phyloP scores from a whole-genome alignment of 2,329 filamentous ascomycete species.

The Elsinoe necatrix region DNA sequence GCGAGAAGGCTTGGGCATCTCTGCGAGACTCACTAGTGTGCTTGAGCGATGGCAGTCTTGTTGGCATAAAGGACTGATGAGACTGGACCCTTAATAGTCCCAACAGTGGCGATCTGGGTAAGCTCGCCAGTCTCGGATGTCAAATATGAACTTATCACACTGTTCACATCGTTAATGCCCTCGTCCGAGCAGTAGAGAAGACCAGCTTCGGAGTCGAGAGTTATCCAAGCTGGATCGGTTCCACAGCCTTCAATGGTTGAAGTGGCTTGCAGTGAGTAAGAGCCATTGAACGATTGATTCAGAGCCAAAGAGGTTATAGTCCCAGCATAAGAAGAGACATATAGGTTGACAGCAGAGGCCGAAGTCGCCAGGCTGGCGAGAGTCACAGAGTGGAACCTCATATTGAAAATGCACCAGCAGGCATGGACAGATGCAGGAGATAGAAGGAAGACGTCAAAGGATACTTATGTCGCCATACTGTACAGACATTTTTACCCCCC shows the following conservation, averaged over 20 bases:
- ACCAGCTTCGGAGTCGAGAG: conserved; percentile 43
- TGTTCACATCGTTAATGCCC: conserved; percentile 41
- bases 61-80: conserved; percentile 34
- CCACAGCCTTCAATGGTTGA: conserved; percentile 43
- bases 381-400: conserved; percentile 17
- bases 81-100: conserved; percentile 35
- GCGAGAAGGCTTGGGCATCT: neutral
- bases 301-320: conserved; percentile 36
- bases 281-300: conserved; percentile 22
- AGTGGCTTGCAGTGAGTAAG: conserved; percentile 36
- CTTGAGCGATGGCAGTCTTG: conserved; percentile 32
- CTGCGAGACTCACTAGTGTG: conserved; percentile 29
- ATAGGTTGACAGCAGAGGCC: conserved; percentile 31
- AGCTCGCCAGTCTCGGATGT: conserved; percentile 34
- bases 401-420: neutral
- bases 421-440: neutral
- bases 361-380: conserved; percentile 17
- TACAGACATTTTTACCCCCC: neutral
- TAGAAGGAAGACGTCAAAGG: neutral
- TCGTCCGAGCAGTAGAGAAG: conserved; percentile 56
- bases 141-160: conserved; percentile 38
- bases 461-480: conserved; percentile 2
- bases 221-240: conserved; percentile 52
- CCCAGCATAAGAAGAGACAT: conserved; percentile 39
- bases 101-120: conserved; percentile 27